Evolutionary conservation across 495 filamentous ascomycete genomes (phyloP).

Genomic region (Hyphodiscus hymeniophilus): DNA sequence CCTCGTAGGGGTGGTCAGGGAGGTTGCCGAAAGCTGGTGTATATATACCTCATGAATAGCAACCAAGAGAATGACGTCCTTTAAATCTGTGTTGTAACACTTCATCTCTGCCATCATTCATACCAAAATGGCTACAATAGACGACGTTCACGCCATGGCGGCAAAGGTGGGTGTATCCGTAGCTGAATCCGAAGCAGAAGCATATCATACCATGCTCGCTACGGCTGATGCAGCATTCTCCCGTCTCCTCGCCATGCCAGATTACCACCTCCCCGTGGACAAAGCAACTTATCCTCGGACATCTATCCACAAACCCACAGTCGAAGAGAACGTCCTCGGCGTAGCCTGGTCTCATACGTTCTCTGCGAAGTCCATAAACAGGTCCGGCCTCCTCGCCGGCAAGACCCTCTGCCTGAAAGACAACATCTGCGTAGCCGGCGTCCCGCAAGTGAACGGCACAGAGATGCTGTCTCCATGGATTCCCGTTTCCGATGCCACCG

Average conservation of each 20-base stretch:
- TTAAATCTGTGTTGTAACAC: too few relatives aligned
- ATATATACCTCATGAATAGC: too few relatives aligned
- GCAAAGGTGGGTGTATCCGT: too few relatives aligned
- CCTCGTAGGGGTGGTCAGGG: too few relatives aligned
- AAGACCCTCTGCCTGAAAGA: conserved; percentile 15
- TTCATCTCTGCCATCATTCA: too few relatives aligned
- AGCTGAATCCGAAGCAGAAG: too few relatives aligned
- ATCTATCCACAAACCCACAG: background rate
- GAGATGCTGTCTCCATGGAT: background rate
- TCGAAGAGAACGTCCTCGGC: background rate
- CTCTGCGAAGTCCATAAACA: background rate
- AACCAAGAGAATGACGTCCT: too few relatives aligned
- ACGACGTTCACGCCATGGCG: too few relatives aligned
- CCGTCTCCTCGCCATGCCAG: background rate
- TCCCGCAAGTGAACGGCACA: conserved; percentile 9
- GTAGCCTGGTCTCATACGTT: background rate
- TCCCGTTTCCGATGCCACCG: background rate
- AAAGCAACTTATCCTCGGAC: background rate
- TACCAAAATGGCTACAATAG: too few relatives aligned
- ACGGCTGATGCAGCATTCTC: too few relatives aligned
- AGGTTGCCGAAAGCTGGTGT: too few relatives aligned
- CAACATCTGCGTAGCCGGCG: conserved; percentile 6
- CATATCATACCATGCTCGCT: too few relatives aligned
- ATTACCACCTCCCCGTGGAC: background rate
- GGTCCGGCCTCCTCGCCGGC: conserved; percentile 4